These are phyloP conservation scores for Phytopythium sindhum DNA, from an alignment of 352 stramenopile species.

Conservation along the genomic window DNA sequence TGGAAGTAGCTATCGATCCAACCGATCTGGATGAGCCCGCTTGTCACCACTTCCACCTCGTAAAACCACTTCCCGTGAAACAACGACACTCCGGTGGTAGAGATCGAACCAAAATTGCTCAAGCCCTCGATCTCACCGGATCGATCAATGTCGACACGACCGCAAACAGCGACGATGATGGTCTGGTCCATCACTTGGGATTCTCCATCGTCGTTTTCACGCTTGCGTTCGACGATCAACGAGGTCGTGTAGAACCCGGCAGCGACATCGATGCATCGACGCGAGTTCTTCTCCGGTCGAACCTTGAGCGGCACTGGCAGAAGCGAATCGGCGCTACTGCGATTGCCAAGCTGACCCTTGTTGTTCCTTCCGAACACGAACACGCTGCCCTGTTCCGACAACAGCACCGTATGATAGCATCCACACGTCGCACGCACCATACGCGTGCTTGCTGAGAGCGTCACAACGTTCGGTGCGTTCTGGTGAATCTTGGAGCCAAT, in stretches of 20 bases:
- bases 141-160: conserved; percentile 82
- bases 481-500: conserved; percentile 85
- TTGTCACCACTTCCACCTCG: conserved; percentile 89
- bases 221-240: conserved; percentile 80
- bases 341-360: conserved; percentile 86
- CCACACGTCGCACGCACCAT: conserved; percentile 78
- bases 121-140: conserved; percentile 84
- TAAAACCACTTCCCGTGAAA: conserved; percentile 93
- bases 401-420: conserved; percentile 83
- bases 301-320: conserved; percentile 81
- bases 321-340: conserved; percentile 76
- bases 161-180: conserved; percentile 64
- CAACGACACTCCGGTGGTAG: conserved; percentile 66
- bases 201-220: conserved; percentile 78
- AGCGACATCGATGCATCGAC: conserved; percentile 75
- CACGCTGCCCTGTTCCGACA: conserved; percentile 82
- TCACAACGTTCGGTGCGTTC: conserved; percentile 64
- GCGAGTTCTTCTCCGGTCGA: conserved; percentile 73
- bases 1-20: conserved; percentile 92
- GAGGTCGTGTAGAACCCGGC: conserved; percentile 88
- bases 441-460: conserved; percentile 60
- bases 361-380: conserved; percentile 88
- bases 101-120: conserved; percentile 88
- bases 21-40: conserved; percentile 90
- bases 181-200: conserved; percentile 55